Conservation (phyloP, 768 basidiomycete genomes). For the Boletus pseudo-olivaceus region DNA sequence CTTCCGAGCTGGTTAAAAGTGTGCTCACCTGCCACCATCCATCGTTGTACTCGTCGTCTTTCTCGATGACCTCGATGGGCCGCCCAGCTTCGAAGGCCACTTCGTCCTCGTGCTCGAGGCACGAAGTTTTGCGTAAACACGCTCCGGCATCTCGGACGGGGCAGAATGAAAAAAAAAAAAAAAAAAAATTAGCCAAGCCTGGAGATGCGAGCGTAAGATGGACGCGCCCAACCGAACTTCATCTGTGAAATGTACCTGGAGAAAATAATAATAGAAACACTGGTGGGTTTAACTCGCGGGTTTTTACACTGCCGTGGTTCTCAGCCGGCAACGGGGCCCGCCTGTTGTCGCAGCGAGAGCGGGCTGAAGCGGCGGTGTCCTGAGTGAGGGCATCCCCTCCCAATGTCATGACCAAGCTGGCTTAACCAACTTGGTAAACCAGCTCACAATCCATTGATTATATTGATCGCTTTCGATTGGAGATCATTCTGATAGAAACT, state of each 20-base stretch:
- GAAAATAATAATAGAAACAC: background rate
- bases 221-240: background rate
- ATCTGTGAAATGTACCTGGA: background rate
- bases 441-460: background rate
- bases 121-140: conserved; percentile 88
- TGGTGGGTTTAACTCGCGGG: conserved; percentile 1
- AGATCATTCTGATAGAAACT: background rate
- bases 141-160: conserved; percentile 59
- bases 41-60: background rate
- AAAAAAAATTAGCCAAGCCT: background rate
- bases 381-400: background rate
- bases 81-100: too few relatives aligned
- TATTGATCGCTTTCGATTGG: background rate
- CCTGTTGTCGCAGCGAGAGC: conserved; percentile 13
- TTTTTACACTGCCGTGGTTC: conserved; percentile 4
- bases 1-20: conserved; percentile 83
- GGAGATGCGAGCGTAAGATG: background rate
- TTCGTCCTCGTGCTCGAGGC: conserved; percentile 73
- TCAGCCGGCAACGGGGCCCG: conserved; percentile 1
- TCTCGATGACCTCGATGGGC: too few relatives aligned
- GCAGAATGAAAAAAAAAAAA: background rate
- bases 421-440: background rate
- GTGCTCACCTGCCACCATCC: background rate
- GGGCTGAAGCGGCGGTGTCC: conserved; percentile 4
- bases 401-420: background rate